phyloP scores from a whole-genome alignment of 2,329 filamentous ascomycete genomes.

The Aureobasidium namibiae region DNA sequence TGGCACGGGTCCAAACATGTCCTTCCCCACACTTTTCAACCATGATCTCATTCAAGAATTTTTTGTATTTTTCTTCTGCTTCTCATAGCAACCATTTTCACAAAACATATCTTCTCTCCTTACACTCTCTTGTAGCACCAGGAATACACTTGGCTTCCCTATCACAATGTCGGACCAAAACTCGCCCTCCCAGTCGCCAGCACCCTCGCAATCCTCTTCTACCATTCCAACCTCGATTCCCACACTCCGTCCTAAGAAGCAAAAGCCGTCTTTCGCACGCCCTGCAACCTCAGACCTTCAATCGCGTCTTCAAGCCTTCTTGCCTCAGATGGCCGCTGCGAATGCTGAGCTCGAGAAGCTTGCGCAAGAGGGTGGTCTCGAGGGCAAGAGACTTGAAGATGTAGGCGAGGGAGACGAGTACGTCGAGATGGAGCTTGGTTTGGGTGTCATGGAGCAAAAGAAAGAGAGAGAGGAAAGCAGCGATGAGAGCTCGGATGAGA shows the following conservation, averaged over 20 bases:
- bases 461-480: conserved; percentile 12
- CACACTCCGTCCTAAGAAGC: conserved; percentile 5
- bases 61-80: not conserved
- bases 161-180: not conserved
- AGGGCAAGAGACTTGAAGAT: conserved; percentile 24
- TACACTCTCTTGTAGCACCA: too few relatives aligned
- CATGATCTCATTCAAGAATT: conserved; percentile 7
- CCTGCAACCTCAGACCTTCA: conserved; percentile 17
- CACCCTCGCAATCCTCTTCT: not conserved
- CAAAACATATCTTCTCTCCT: not conserved
- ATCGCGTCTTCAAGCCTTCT: conserved; percentile 22
- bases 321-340: conserved; percentile 25
- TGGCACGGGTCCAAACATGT: not conserved
- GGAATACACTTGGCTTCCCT: not conserved
- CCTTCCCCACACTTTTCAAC: not conserved
- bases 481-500: conserved; percentile 9
- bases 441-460: conserved; percentile 28
- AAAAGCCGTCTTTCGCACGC: not conserved
- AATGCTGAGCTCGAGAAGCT: conserved; percentile 22
- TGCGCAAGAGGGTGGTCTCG: conserved; percentile 16
- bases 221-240: not conserved
- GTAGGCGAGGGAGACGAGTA: conserved; percentile 25
- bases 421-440: conserved; percentile 29
- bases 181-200: not conserved
- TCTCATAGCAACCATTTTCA: not conserved